Evolutionary conservation across 1,284 basidiomycete genomes (phyloP).

Genomic region (Apiotrichum gracile): DNA sequence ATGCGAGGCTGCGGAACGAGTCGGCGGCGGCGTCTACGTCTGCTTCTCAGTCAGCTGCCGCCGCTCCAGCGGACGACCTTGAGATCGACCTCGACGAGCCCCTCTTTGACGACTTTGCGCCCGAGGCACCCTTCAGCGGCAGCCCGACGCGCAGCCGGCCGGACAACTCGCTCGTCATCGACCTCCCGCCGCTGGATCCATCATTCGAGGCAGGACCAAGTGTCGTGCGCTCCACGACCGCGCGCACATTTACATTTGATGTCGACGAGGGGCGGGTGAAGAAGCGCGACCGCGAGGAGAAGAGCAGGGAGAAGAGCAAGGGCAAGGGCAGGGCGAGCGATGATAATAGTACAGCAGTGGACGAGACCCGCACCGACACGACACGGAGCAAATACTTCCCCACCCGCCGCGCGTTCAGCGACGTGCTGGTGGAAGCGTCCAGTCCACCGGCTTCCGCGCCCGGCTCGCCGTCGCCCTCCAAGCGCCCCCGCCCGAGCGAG

Average conservation of each 20-base stretch:
- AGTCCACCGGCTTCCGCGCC: too few species aligned
- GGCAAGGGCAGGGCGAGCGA: neutral
- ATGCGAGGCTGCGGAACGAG: neutral
- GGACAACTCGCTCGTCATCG: slow-evolving; percentile 30
- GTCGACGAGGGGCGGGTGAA: slow-evolving; percentile 5
- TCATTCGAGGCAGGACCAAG: neutral
- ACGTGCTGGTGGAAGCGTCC: too few species aligned
- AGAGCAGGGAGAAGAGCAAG: neutral
- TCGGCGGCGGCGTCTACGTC: neutral
- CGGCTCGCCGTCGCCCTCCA: too few species aligned
- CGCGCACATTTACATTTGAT: slow-evolving; percentile 22
- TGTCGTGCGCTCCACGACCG: slow-evolving; percentile 12
- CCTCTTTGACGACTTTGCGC: neutral
- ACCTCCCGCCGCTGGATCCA: slow-evolving; percentile 18
- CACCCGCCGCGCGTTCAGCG: too few species aligned
- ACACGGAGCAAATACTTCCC: slow-evolving; percentile 20
- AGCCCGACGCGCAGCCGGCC: too few species aligned
- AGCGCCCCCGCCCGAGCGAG: too few species aligned
- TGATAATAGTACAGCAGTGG: too few species aligned
- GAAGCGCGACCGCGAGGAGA: neutral
- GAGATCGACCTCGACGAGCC: neutral
- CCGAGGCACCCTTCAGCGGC: too few species aligned
- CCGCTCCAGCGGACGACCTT: neutral
- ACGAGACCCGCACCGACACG: too few species aligned
- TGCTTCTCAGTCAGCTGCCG: neutral